Evolutionary conservation across 2,329 filamentous ascomycete species (phyloP), one percentile per base, ranked within the genome.

Genomic region (Paraphaeosphaeria minitans): DNA sequence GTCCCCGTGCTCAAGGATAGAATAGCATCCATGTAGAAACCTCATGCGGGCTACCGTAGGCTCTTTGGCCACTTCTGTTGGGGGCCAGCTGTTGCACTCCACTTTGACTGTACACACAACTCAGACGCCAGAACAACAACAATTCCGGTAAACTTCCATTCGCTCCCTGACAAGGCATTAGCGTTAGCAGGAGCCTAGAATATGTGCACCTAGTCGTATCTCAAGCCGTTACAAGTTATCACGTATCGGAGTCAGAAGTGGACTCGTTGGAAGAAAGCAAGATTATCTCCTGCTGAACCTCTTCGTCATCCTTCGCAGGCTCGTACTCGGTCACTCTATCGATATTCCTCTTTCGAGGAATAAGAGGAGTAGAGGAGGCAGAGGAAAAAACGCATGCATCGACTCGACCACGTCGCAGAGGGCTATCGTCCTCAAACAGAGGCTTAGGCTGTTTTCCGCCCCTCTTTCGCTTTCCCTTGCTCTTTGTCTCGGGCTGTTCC

Each of bases 181-280:
- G 14, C 37, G 9, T 39, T 8, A 16, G n/a, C 7, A 39, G 14
- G 9, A 2, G 4, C 2, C 7, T 14, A 39, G 2, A 5, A 5
- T n/a, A 9, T 5, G 6, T n/a, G 16, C 13, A 19, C 43, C 29
- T 31, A n/a, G 5, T 16, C 22, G 22, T 21, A 27, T 5, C 43
- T 9, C 10, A 39, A 39, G 16, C 27, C 24, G n/a, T 14, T 47
- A 14, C 12, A 27, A 29, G n/a, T 29, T 5, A 16, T 16, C 12
- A 27, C 13, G 8, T 59, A 22, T 59, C 56, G 4, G 56, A 59
- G 14, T 22, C 24, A 13, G 56, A 59, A n/a, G 41, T 37, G 27
- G 52, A 51, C 31, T 59, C 56, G 12, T 51, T 47, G 14, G 52
- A 59, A 19, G 50, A 43, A 1, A 41, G 45, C 10, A n/a, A 42